Base-by-base conservation (phyloP, 2,329 filamentous ascomycete genomes). In the Onygena corvina region DNA sequence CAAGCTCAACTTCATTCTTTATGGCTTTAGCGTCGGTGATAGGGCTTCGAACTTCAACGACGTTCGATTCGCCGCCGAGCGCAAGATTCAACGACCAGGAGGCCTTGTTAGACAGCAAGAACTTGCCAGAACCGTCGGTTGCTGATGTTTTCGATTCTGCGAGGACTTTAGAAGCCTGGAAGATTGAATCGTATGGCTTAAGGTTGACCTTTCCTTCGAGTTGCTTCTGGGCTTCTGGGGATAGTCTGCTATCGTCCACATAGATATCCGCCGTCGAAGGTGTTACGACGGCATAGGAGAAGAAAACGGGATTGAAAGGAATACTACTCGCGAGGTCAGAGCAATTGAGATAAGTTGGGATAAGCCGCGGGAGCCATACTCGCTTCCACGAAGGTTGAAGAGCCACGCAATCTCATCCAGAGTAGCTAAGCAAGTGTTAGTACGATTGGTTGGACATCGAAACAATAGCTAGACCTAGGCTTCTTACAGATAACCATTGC, bases 321-420 rank as follows among this genome's bases (percentile, higher is more conserved):
- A 98, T 96, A 63, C 75, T 78, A 57, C 33, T 21, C 11, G n/a
- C n/a, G n/a, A 12, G 48, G 52, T 58, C 38, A 53, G 50, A 18
- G 44, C 25, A 12, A 5, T 21, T 21, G 9, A 35, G 38, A 47
- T 49, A 42, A 42, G 12, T 14, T 25, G 5, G 23, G 34, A 30
- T 25, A 36, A 7, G 23, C 18, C 18, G 20, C 18, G n/a, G 20
- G 21, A 11, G 21, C 34, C 74, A 55, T 68, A 77, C 75, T 96
- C 92, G 64, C 77, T 92, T 58, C 92, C 92, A 58, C 92, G 81
- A 45, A 98, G 71, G 67, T 98, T 98, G 72, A 95, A 95, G n/a
- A 98, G 75, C 92, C 92, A 98, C 8, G 92, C 92, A 59, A 95
- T 80, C 67, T 98, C 92, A 60, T 98, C 92, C 36, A 98, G 78